A percentile compares a stretch with the other conserved stretches of the same genome.
These are phyloP conservation scores for Wickerhamomyces sp. DNA, from an alignment of 1,139 yeast species.

Conservation along the genomic window DNA sequence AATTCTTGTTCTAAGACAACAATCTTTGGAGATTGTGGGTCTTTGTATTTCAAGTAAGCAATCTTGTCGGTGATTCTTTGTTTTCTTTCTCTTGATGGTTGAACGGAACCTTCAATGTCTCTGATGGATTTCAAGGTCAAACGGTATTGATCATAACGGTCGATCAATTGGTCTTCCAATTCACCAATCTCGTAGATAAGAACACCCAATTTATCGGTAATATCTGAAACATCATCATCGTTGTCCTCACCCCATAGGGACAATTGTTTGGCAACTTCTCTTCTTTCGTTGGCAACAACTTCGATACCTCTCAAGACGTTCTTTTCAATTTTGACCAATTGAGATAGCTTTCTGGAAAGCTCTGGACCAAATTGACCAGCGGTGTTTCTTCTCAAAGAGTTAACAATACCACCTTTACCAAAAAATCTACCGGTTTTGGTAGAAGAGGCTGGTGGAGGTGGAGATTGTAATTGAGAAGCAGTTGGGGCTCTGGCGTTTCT, in stretches of 20 bases:
- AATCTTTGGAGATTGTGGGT: conserved; percentile 95
- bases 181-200: conserved; percentile 95
- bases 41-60: conserved; percentile 96
- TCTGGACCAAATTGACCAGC: conserved; percentile 97
- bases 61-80: conserved; percentile 96
- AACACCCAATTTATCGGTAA: conserved; percentile 96
- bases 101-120: conserved; percentile 95
- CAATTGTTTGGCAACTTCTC: conserved; percentile 94
- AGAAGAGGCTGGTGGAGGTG: conserved; percentile 92
- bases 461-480: conserved; percentile 88
- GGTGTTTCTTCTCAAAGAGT: conserved; percentile 75
- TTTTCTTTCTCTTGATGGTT: conserved; percentile 97
- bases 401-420: conserved; percentile 83
- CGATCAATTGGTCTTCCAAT: conserved; percentile 96
- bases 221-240: conserved; percentile 95
- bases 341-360: conserved; percentile 83
- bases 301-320: conserved; percentile 93
- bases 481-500: conserved; percentile 96
- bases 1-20: conserved; percentile 95
- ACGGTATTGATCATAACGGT: conserved; percentile 97
- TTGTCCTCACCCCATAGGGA: conserved; percentile 97
- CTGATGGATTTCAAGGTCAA: conserved; percentile 91
- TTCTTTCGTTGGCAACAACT: conserved; percentile 89
- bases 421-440: conserved; percentile 83
- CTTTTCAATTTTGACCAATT: conserved; percentile 92